A percentile compares a stretch with the other conserved stretches of the same genome.
These are phyloP conservation scores for Cercospora nicotianae DNA, from an alignment of 2,329 filamentous ascomycete species.

Conservation along the genomic window DNA sequence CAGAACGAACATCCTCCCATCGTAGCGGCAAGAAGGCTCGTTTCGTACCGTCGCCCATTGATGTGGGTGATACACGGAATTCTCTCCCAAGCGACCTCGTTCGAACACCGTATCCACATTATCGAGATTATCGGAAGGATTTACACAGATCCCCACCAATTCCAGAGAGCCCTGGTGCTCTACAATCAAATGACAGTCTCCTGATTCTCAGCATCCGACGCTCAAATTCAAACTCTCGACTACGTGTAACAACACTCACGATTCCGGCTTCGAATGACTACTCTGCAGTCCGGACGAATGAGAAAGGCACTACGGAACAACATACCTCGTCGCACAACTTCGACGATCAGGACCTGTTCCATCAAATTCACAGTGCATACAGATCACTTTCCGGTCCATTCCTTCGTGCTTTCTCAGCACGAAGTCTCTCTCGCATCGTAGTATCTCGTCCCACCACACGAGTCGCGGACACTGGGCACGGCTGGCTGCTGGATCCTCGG, in stretches of 20 bases:
- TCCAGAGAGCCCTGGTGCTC: conserved; percentile 9
- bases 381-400: conserved; percentile 28
- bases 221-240: conserved; percentile 27
- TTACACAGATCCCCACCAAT: conserved; percentile 23
- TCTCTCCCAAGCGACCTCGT: conserved; percentile 35
- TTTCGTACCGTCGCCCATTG: conserved; percentile 38
- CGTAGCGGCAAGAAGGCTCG: conserved; percentile 35
- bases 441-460: conserved; percentile 31
- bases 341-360: conserved; percentile 40
- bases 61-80: conserved; percentile 28
- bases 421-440: conserved; percentile 35
- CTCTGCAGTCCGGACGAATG: conserved; percentile 26
- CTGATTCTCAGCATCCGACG: conserved; percentile 38
- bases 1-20: conserved; percentile 11
- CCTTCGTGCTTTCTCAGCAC: conserved; percentile 36
- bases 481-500: conserved; percentile 33
- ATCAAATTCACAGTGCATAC: conserved; percentile 33
- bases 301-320: conserved; percentile 20
- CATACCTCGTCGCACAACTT: conserved; percentile 27
- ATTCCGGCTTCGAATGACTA: conserved; percentile 36
- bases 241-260: conserved; percentile 32
- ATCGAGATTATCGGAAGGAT: conserved; percentile 30
- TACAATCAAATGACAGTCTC: conserved; percentile 29
- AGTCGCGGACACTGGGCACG: conserved; percentile 33
- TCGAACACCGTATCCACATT: conserved; percentile 38